Evolutionary conservation across 169 alveolate genomes (phyloP).

Genomic region (Theileria orientalis): DNA sequence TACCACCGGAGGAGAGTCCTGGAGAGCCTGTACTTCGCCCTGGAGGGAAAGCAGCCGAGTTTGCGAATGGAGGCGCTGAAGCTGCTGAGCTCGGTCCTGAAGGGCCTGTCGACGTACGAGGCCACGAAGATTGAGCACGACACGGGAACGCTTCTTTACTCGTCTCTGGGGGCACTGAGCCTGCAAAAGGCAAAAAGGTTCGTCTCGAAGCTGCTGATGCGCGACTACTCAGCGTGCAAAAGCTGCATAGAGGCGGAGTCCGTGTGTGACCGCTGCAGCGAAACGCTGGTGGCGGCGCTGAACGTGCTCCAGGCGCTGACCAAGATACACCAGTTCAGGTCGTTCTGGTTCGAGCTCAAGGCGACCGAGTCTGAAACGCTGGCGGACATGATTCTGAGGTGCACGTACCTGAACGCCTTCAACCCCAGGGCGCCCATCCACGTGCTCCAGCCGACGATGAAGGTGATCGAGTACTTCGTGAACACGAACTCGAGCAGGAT

Average conservation of each 20-base stretch:
- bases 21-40: constrained; percentile 39
- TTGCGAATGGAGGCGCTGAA: constrained; percentile 48
- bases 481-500: constrained; percentile 46
- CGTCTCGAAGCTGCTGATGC: constrained; percentile 21
- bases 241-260: constrained; percentile 30
- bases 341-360: constrained; percentile 56
- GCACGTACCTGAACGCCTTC: constrained; percentile 15
- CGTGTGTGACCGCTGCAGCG: constrained; percentile 31
- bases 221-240: constrained; percentile 22
- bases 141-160: constrained; percentile 41
- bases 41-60: constrained; percentile 27
- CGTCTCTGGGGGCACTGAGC: constrained; percentile 38
- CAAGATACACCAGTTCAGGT: constrained; percentile 48
- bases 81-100: constrained; percentile 21
- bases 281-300: constrained; percentile 35
- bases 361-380: constrained; percentile 24
- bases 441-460: constrained; percentile 37
- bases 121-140: constrained; percentile 50
- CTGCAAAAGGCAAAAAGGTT: constrained; percentile 7
- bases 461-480: constrained; percentile 35
- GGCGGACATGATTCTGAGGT: constrained; percentile 45
- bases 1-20: neutral
- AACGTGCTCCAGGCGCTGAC: constrained; percentile 38
- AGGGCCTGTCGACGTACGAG: constrained; percentile 49
- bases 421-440: constrained; percentile 11